Conservation (phyloP, 139 green algal genomes). For the Pleodorina starrii region DNA sequence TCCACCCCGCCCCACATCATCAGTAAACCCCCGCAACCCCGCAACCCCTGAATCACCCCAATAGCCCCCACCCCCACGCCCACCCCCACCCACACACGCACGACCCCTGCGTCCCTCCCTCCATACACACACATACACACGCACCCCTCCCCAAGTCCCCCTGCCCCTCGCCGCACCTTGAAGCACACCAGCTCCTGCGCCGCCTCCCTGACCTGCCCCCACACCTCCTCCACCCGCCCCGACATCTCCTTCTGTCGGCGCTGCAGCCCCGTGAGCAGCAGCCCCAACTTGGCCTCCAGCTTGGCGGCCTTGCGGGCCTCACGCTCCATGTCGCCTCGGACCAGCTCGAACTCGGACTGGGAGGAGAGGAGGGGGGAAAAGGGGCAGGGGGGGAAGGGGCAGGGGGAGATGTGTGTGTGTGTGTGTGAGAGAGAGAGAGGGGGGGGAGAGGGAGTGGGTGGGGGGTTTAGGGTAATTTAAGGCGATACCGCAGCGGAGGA, state of each 20-base stretch:
- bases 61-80: neutral
- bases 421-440: too few species aligned
- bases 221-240: constrained; percentile 57
- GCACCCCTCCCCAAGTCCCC: neutral
- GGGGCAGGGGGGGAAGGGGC: too few species aligned
- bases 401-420: too few species aligned
- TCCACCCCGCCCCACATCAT: neutral
- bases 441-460: too few species aligned
- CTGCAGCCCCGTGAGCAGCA: constrained; percentile 62
- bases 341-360: constrained; percentile 74
- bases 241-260: constrained; percentile 59
- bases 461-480: too few species aligned
- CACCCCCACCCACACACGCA: neutral
- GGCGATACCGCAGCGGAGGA: too few species aligned
- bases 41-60: neutral
- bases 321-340: constrained; percentile 82
- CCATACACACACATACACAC: neutral
- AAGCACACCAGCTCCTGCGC: constrained; percentile 70
- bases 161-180: constrained; percentile 27
- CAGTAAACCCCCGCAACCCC: neutral
- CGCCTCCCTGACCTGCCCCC: constrained; percentile 54
- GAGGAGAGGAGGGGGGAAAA: neutral
- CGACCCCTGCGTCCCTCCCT: neutral
- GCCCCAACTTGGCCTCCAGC: constrained; percentile 79
- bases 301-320: constrained; percentile 82